These are phyloP conservation scores for Leucaena leucocephala DNA, from an alignment of 306 rosid genomes.

Conservation along the genomic window DNA sequence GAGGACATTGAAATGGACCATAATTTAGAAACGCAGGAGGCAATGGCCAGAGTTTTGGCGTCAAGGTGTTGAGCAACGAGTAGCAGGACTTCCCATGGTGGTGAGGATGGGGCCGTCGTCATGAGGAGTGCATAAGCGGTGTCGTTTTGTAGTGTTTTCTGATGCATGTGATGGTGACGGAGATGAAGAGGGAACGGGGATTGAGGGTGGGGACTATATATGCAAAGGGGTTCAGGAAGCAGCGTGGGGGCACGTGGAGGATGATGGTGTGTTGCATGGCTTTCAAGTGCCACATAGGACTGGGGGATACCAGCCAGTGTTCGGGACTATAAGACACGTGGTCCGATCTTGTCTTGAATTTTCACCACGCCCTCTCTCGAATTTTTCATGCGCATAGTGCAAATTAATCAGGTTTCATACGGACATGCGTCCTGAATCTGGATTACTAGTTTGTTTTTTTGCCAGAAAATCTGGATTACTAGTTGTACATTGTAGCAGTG, in stretches of 20 bases:
- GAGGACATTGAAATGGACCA: conserved; percentile 65
- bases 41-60: conserved; percentile 59
- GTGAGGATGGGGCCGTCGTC: conserved; percentile 10
- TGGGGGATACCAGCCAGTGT: neutral
- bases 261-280: conserved; percentile 38
- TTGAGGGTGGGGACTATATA: neutral
- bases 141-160: neutral
- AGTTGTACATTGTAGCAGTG: no score
- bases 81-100: conserved; percentile 56
- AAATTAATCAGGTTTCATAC: neutral
- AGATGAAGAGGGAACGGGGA: neutral
- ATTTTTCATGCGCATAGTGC: neutral
- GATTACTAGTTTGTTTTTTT: no score
- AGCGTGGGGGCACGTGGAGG: conserved; percentile 46
- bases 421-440: neutral
- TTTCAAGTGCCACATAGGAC: conserved; percentile 44
- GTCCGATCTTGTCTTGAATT: neutral
- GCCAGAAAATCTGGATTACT: no score
- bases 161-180: neutral
- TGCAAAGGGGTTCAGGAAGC: neutral
- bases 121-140: neutral
- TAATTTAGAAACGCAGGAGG: conserved; percentile 64
- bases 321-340: conserved; percentile 35
- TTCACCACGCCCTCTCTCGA: neutral
- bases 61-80: conserved; percentile 60